Base-by-base conservation (phyloP, 352 stramenopile species). In the Pythium phragmiticola region DNA sequence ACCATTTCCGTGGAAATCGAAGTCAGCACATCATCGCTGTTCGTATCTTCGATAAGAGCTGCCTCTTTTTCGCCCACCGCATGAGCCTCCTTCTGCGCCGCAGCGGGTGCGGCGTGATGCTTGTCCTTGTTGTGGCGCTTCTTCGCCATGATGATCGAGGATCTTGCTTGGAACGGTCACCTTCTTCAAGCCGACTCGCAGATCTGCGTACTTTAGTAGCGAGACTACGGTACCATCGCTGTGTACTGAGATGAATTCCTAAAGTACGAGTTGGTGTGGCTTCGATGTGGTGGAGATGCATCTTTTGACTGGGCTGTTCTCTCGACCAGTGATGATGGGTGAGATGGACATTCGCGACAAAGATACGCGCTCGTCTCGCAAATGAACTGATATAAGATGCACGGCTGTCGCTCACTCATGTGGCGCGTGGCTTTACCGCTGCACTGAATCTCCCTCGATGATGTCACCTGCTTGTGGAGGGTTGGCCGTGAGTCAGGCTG, bases 61-160 rank as follows among this genome's bases (percentile, higher is more conserved):
- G 60, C 8, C 12, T 46, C 23, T 55, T 33, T 17, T 34, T 39
- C 17, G 21, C 19, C 19, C 54, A 48, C 48, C 50, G 37, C 23
- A 34, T 28, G 11, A 39, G 34, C 34, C 21, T 49, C 21, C 36
- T 57, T 47, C 19, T 57, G 34, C 3, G 47, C 17, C 12, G 47
- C 14, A 2, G 47, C 47, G 9, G 23, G 2, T 2, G 47, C 47
- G 21, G 47, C 47, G 9, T 53, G 34, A 11, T 39, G 47, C 57
- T 70, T 70, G 49, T 66, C 54, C 37, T 56, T 48, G 34, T 51
- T 48, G 41, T 65, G 41, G n/a, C 51, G 49, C 57, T 71, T 71
- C 58, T 71, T 71, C 26, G 51, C 64, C 64, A 71, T 70, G 51
- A 71, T 70, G 51, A 7, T 26, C 36, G 14, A 55, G 50, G 62